Evolutionary conservation across 805 yeast genomes (phyloP), one percentile per base, ranked within the genome.

Genomic region (Candida krabiensis): DNA sequence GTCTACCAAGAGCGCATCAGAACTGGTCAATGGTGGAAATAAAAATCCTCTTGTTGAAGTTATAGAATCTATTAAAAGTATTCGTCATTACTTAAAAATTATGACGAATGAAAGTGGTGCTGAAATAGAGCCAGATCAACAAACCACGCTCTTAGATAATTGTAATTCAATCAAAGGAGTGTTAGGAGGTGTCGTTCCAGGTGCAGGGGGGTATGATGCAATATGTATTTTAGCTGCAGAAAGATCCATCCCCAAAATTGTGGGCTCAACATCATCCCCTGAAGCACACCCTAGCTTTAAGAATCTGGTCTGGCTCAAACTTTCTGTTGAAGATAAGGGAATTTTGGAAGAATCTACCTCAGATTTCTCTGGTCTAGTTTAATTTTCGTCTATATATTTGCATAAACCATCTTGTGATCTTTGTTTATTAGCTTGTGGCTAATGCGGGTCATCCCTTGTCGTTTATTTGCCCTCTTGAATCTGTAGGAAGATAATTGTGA

Each of bases 171-270:
- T 86, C 15, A 67, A 67, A 0, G 99, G 99, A 12, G 93, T 88
- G 21, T 50, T 91, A 14, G 95, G 96, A 0, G 97, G 96, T n/a
- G 90, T 93, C 23, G 96, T 93, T 3, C 99, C 99, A 0, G 99
- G 99, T 2, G 99, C 99, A 0, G 99, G 99, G 19, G 99, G 99
- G 0, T 85, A 80, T 56, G 99, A 93, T 66, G 99, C 99, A 1
- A 77, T 93, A 14, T 77, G 95, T 39, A 53, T 91, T 19, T 61
- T 93, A 19, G 82, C 83, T 2, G 69, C 75, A 2, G 77, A 73
- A 19, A 53, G 61, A 1, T 58, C 75, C 2, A 57, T 75, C 3
- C 60, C 52, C 2, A 43, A 50, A 9, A 66, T 79, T n/a, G 19
- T 40, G 9, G 17, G 30, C 2, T 21, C 22, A 4, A 48, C 53